Evolutionary conservation across 768 basidiomycete genomes (phyloP).

Genomic region (Russula olivacea): DNA sequence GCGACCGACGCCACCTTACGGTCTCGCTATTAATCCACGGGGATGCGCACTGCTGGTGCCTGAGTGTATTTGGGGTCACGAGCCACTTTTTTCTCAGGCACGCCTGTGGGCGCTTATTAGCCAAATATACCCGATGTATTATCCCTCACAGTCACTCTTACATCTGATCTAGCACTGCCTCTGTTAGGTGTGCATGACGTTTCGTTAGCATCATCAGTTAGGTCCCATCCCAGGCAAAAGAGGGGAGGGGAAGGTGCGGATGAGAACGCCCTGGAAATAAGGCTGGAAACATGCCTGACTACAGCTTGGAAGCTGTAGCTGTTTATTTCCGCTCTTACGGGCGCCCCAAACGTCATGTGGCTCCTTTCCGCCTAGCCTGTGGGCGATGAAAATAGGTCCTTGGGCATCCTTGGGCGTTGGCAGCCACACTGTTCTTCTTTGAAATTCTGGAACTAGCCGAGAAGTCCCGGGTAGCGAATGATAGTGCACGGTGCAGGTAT

Average conservation of each 20-base stretch:
- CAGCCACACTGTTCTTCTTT: background rate
- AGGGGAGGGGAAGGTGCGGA: background rate
- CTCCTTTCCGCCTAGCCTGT: background rate
- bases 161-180: background rate
- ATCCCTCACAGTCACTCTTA: background rate
- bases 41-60: background rate
- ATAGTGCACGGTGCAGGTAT: background rate
- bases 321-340: background rate
- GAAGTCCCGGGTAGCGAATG: background rate
- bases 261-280: background rate
- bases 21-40: background rate
- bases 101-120: background rate
- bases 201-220: background rate
- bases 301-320: background rate
- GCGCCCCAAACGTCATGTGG: constrained; percentile 17
- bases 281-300: background rate
- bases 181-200: background rate
- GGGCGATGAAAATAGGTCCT: background rate
- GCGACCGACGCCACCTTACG: background rate
- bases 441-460: constrained; percentile 7
- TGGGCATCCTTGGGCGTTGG: background rate
- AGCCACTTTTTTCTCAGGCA: background rate
- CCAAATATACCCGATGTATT: background rate
- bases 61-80: background rate
- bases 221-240: background rate